phyloP scores from a whole-genome alignment of 2,329 filamentous ascomycete genomes.

The Teratosphaeria pseudoeucalypti region DNA sequence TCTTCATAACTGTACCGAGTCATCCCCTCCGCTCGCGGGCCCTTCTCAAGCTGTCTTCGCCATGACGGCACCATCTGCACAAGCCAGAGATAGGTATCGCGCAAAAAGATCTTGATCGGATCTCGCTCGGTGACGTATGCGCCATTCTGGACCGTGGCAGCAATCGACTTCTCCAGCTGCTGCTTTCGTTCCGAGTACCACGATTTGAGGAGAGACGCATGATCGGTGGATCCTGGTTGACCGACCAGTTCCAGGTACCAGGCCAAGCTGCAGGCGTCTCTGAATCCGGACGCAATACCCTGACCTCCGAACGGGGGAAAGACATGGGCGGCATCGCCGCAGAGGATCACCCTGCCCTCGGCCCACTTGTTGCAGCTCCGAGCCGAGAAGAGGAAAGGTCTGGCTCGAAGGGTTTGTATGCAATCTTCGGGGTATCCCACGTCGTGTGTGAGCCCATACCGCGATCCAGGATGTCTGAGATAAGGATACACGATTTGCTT shows the following conservation, averaged over 20 bases:
- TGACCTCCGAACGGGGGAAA: constrained; percentile 41
- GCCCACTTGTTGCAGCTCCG: constrained; percentile 40
- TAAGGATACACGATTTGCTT: constrained; percentile 3
- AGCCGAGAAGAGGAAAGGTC: constrained; percentile 36
- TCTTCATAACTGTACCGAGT: not conserved
- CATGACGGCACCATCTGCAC: not conserved
- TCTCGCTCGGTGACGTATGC: not conserved
- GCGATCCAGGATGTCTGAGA: constrained; percentile 2
- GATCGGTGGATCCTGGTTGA: not conserved
- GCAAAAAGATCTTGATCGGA: not conserved
- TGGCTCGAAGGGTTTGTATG: constrained; percentile 35
- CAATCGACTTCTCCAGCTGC: constrained; percentile 3
- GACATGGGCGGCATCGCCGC: constrained; percentile 43
- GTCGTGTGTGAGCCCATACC: not conserved
- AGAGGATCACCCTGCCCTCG: constrained; percentile 31
- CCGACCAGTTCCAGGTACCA: constrained; percentile 25
- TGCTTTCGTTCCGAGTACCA: constrained; percentile 6
- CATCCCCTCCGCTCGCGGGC: not conserved
- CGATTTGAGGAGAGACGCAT: not conserved
- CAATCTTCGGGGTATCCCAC: constrained; percentile 28
- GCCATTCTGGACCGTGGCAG: constrained; percentile 2
- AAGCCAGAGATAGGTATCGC: constrained; percentile 1
- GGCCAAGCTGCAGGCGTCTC: constrained; percentile 28
- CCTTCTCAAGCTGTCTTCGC: not conserved
- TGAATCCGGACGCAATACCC: constrained; percentile 32